Percentiles rank a stretch among this genome's conserved stretches.
These are phyloP conservation scores for Fistulina hepatica DNA, from an alignment of 1,284 basidiomycete species.

Conservation along the genomic window DNA sequence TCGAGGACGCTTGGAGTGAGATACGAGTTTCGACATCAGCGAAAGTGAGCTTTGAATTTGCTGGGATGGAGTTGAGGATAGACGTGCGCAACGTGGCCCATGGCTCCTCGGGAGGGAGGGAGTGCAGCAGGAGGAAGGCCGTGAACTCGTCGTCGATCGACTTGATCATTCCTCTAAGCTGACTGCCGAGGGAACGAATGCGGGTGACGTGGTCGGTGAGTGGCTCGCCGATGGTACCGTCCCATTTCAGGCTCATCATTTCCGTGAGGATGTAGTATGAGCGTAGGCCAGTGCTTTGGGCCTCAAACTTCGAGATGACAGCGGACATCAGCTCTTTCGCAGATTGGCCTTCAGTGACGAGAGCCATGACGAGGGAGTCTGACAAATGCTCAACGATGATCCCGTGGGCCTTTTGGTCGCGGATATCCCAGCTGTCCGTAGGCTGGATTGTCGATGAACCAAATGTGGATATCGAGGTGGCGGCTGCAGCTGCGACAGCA, in stretches of 20 bases:
- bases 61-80: neutral
- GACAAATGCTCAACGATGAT: slow-evolving; percentile 2
- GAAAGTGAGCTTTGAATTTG: neutral
- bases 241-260: slow-evolving; percentile 1
- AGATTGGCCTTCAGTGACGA: neutral
- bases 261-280: neutral
- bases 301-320: neutral
- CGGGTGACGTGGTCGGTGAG: neutral
- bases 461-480: too few species aligned
- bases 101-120: neutral
- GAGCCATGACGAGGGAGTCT: neutral
- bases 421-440: neutral
- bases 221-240: neutral
- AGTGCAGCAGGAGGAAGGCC: slow-evolving; percentile 1
- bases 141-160: too few species aligned
- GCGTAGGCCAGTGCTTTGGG: neutral
- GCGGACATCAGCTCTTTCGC: neutral
- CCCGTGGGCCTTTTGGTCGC: neutral
- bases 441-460: too few species aligned
- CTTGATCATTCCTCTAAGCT: neutral
- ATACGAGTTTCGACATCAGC: neutral
- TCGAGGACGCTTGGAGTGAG: too few species aligned
- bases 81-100: neutral
- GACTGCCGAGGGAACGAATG: neutral
- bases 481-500: too few species aligned